Conservation (phyloP, 805 yeast species). For the Sugiyamaella valdiviana region DNA sequence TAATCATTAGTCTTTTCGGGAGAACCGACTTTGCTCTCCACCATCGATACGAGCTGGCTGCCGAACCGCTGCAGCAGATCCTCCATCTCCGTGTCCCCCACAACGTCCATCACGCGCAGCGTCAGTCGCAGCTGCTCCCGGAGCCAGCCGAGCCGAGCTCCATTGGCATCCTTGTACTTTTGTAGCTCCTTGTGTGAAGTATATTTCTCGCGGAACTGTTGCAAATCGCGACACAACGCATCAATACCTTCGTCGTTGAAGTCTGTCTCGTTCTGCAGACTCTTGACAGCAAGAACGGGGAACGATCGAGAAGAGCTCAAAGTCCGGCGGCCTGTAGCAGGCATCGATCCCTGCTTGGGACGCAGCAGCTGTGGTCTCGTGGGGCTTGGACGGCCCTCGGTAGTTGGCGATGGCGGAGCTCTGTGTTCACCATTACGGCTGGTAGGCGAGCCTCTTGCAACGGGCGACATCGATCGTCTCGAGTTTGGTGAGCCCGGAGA, state of each 20-base stretch:
- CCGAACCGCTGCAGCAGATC: slow-evolving; percentile 25
- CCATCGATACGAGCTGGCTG: slow-evolving; percentile 14
- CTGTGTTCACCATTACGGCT: background rate
- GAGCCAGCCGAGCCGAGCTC: slow-evolving; percentile 11
- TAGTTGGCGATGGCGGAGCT: background rate
- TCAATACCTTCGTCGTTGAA: slow-evolving; percentile 4
- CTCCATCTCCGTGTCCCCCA: slow-evolving; percentile 7
- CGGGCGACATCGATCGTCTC: background rate
- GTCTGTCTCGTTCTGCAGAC: background rate
- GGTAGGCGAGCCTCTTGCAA: background rate
- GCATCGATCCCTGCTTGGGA: background rate
- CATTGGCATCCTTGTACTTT: slow-evolving; percentile 4
- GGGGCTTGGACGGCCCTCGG: background rate
- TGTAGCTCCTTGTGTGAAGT: background rate
- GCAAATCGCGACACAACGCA: slow-evolving; percentile 5
- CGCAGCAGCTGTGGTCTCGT: background rate
- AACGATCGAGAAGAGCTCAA: slow-evolving; percentile 4
- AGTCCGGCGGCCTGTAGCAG: slow-evolving; percentile 1
- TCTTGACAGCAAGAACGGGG: slow-evolving; percentile 4
- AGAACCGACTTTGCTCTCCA: slow-evolving; percentile 4
- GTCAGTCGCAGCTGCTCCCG: slow-evolving; percentile 15
- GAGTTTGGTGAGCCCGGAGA: background rate
- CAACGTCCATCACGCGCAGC: slow-evolving; percentile 11
- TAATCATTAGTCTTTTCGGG: background rate
- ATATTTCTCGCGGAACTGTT: slow-evolving; percentile 11